These are phyloP conservation scores for Candida dubliniensis DNA, from an alignment of 1,139 yeast genomes.

Conservation along the genomic window DNA sequence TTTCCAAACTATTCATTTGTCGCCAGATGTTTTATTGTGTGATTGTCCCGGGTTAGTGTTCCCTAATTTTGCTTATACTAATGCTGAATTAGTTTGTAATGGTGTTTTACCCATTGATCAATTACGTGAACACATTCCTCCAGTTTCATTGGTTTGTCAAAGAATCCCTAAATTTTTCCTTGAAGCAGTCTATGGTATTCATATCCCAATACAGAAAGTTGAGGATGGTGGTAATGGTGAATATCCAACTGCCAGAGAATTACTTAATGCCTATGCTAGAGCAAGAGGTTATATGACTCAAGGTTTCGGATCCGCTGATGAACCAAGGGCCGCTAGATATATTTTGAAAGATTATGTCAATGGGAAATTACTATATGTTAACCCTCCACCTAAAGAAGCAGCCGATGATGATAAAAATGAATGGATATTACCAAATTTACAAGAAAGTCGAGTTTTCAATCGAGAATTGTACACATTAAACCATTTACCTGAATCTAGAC, in stretches of 20 bases:
- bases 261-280: conserved; percentile 89
- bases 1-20: conserved; percentile 90
- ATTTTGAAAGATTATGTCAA: conserved; percentile 92
- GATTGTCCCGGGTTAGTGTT: conserved; percentile 99
- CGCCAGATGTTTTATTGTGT: conserved; percentile 81
- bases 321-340: conserved; percentile 90
- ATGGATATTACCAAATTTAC: conserved; percentile 40
- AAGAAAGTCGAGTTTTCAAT: conserved; percentile 65
- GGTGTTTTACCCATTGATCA: conserved; percentile 99
- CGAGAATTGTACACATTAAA: conserved; percentile 65
- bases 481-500: conserved; percentile 69
- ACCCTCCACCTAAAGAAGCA: conserved; percentile 75
- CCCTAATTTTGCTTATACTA: conserved; percentile 95
- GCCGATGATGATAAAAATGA: conserved; percentile 34
- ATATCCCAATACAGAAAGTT: conserved; percentile 67
- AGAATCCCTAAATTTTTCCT: conserved; percentile 85
- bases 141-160: conserved; percentile 79
- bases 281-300: conserved; percentile 98
- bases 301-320: conserved; percentile 96
- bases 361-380: conserved; percentile 81
- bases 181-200: conserved; percentile 93
- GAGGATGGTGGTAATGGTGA: conserved; percentile 89
- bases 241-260: conserved; percentile 82
- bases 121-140: conserved; percentile 91
- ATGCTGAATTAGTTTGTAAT: conserved; percentile 94